Evolutionary conservation across 306 rosid species (phyloP).

Genomic region (Prunus padus): DNA sequence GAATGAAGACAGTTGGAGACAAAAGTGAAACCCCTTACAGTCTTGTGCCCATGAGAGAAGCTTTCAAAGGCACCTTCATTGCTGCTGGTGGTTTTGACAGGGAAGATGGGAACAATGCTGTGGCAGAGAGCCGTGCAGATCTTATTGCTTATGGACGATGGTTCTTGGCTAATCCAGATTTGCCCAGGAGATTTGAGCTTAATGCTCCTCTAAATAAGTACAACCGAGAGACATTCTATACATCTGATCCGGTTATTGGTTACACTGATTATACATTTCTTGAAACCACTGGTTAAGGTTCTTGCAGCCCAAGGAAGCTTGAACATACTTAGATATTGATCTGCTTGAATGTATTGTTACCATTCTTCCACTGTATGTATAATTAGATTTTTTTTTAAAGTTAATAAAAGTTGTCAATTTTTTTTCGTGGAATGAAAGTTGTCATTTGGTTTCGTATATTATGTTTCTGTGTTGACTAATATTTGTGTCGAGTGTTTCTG

Average conservation of each 20-base stretch:
- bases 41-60: conserved; percentile 44
- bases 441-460: too few species aligned
- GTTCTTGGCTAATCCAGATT: conserved; percentile 60
- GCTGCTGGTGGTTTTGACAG: conserved; percentile 52
- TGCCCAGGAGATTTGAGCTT: conserved; percentile 48
- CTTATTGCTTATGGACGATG: conserved; percentile 54
- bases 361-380: too few species aligned
- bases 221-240: conserved; percentile 42
- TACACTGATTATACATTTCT: conserved; percentile 50
- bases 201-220: conserved; percentile 44
- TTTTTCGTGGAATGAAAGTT: too few species aligned
- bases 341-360: too few species aligned
- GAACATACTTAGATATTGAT: too few species aligned
- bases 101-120: conserved; percentile 46
- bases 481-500: too few species aligned
- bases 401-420: too few species aligned
- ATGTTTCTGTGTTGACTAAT: too few species aligned
- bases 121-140: conserved; percentile 30
- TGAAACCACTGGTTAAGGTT: not conserved
- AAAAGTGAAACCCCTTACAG: conserved; percentile 23
- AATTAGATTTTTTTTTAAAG: too few species aligned
- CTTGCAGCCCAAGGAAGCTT: too few species aligned
- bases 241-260: conserved; percentile 44
- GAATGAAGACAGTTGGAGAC: conserved; percentile 44
- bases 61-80: conserved; percentile 55